Percentiles rank a stretch among this genome's conserved stretches.
Evolutionary conservation across 2,329 filamentous ascomycete genomes (phyloP).

Genomic region (Fusarium sp.): DNA sequence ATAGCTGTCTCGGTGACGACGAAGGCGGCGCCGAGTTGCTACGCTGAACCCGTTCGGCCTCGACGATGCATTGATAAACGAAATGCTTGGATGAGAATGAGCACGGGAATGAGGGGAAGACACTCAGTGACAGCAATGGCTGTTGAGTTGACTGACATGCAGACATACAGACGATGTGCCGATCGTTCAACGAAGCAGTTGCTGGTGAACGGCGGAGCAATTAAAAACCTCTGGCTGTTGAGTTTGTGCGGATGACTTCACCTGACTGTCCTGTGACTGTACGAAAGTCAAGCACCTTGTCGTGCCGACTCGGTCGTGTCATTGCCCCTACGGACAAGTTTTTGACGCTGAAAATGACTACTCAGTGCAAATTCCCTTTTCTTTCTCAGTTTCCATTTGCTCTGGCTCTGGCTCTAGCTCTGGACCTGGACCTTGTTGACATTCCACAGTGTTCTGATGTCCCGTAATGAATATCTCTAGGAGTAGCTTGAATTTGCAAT

Average conservation of each 20-base stretch:
- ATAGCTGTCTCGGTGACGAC: conserved; percentile 13
- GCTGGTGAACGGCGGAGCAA: conserved; percentile 12
- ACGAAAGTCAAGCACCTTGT: conserved; percentile 31
- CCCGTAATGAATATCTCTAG: background rate
- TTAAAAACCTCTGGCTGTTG: conserved; percentile 5
- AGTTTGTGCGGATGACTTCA: conserved; percentile 2
- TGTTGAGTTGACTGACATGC: background rate
- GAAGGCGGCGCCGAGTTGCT: conserved; percentile 9
- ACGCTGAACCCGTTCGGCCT: too few species aligned
- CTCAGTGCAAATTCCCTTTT: too few species aligned
- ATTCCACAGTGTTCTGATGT: conserved; percentile 9
- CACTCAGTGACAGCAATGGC: conserved; percentile 1
- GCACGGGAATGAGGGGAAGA: background rate
- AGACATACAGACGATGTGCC: background rate
- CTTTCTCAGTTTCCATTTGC: background rate
- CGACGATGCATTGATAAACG: too few species aligned
- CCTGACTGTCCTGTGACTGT: background rate
- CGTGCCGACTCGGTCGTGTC: conserved; percentile 19
- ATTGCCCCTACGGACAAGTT: background rate
- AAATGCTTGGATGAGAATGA: background rate
- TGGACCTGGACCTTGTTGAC: conserved; percentile 13
- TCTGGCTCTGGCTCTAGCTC: background rate
- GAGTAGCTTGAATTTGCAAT: conserved; percentile 16
- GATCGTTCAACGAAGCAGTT: background rate
- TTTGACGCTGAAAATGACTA: background rate